These are phyloP conservation scores for Cladorrhinum sp. DNA, from an alignment of 2,329 filamentous ascomycete genomes.

Conservation along the genomic window DNA sequence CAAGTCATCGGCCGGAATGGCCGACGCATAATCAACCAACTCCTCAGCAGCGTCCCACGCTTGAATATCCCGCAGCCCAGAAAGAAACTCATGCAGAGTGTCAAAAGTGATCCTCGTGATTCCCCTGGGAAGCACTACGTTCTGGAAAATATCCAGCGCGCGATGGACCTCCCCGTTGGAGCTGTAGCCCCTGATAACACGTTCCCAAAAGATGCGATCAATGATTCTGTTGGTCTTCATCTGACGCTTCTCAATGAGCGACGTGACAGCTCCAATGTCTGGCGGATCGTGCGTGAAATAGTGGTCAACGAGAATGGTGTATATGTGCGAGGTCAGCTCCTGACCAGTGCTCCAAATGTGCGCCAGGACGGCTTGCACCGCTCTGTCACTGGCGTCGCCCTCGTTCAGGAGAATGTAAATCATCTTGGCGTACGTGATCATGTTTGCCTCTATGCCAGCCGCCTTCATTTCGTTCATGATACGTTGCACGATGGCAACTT, in stretches of 20 bases:
- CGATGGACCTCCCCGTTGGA: constrained; percentile 46
- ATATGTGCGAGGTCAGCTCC: constrained; percentile 61
- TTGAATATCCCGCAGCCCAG: constrained; percentile 25
- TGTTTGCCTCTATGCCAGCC: constrained; percentile 57
- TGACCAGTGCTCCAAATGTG: constrained; percentile 58
- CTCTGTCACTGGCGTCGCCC: constrained; percentile 41
- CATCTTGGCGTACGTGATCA: constrained; percentile 65
- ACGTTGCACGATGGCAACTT: constrained; percentile 48
- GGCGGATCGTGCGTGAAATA: constrained; percentile 60
- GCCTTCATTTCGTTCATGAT: constrained; percentile 58
- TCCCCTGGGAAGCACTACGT: constrained; percentile 36
- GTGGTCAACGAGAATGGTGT: constrained; percentile 69
- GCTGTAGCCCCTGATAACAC: constrained; percentile 66
- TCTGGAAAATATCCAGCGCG: constrained; percentile 49
- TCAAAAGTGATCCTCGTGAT: constrained; percentile 42
- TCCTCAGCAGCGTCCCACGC: constrained; percentile 25
- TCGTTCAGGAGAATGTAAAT: constrained; percentile 60
- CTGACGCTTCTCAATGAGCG: constrained; percentile 57
- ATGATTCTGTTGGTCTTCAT: constrained; percentile 36
- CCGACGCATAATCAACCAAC: constrained; percentile 29
- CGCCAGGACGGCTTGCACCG: constrained; percentile 58
- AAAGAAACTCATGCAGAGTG: constrained; percentile 44
- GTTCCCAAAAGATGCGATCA: constrained; percentile 68
- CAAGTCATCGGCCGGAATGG: constrained; percentile 23
- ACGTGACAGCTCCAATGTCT: constrained; percentile 57